Base-by-base conservation (phyloP, 2,329 filamentous ascomycete genomes). In the Aspergillus viridinutans region DNA sequence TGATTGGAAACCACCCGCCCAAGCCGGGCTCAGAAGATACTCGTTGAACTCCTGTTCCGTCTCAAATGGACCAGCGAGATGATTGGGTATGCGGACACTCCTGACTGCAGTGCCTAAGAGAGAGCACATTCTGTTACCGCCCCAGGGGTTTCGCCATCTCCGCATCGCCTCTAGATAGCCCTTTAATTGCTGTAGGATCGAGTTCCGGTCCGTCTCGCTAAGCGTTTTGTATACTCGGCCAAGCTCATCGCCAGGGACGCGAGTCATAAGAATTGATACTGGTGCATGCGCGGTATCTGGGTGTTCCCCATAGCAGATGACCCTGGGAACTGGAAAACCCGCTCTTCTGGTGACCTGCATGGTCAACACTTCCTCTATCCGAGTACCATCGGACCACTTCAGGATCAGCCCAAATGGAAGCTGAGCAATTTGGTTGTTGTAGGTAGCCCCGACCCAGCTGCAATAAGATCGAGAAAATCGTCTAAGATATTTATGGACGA, bases 181-280 rank as follows among this genome's bases (percentile, higher is more conserved):
- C 57, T 69, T 69, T 20, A 74, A 60, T 58, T 75, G 67, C 26
- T 60, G 25, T 38, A 67, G 61, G 49, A 68, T 62, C 14, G 61
- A 69, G 4, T 65, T 57, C 55, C 62, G 62, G 20, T 72, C 69
- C 35, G 67, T 47, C 40, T 57, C 54, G 32, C 52, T 70, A 14
- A 76, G 65, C 14, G 58, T 50, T 55, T 73, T 58, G 49, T 68
- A 73, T 2, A 60, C 58, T 58, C 67, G 64, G 49, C 67, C 69
- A 21, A 74, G 28, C 57, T 73, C 70, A 52, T 64, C 58, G 17
- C 72, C 71, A 50, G 70, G 70, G 55, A 74, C 54, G 38, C 72
- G 68, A 56, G 73, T 76, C 69, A 77, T 75, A 2, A 74, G 55
- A 54, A 74, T 75, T 26, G 72, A 74, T 29, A 74, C 50, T 17